Evolutionary conservation across 1,284 basidiomycete genomes (phyloP).

Genomic region (Malassezia brasiliensis): DNA sequence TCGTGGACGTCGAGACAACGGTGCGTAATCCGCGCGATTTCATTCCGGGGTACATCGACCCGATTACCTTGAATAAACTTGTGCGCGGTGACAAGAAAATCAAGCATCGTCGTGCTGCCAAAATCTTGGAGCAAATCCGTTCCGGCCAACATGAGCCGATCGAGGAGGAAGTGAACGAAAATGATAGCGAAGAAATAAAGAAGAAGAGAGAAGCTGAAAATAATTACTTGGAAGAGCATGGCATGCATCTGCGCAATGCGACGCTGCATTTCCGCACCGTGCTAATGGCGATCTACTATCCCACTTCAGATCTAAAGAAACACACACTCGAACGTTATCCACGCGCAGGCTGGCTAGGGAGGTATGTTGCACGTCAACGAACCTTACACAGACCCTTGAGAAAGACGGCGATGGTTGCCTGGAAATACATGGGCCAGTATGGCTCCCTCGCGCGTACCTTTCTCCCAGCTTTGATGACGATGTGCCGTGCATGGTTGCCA

Average conservation of each 20-base stretch:
- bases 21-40: slow-evolving; percentile 29
- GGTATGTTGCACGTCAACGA: background rate
- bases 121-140: slow-evolving; percentile 12
- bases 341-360: slow-evolving; percentile 27
- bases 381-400: slow-evolving; percentile 16
- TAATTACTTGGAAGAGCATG: background rate
- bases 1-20: slow-evolving; percentile 36
- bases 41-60: slow-evolving; percentile 15
- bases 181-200: background rate
- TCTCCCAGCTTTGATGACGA: slow-evolving; percentile 24
- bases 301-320: slow-evolving; percentile 11
- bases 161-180: background rate
- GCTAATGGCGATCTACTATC: slow-evolving; percentile 40
- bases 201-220: background rate
- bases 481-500: slow-evolving; percentile 19
- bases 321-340: slow-evolving; percentile 19
- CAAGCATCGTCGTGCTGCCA: slow-evolving; percentile 18
- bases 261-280: slow-evolving; percentile 35
- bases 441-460: slow-evolving; percentile 24
- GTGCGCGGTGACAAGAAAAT: slow-evolving; percentile 19
- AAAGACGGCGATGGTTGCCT: slow-evolving; percentile 20
- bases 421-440: slow-evolving; percentile 34
- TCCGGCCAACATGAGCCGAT: background rate
- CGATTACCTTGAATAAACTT: slow-evolving; percentile 11
- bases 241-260: slow-evolving; percentile 19